These are phyloP conservation scores for Emmonsiellopsis sp. DNA, from an alignment of 2,329 filamentous ascomycete genomes.

Conservation along the genomic window DNA sequence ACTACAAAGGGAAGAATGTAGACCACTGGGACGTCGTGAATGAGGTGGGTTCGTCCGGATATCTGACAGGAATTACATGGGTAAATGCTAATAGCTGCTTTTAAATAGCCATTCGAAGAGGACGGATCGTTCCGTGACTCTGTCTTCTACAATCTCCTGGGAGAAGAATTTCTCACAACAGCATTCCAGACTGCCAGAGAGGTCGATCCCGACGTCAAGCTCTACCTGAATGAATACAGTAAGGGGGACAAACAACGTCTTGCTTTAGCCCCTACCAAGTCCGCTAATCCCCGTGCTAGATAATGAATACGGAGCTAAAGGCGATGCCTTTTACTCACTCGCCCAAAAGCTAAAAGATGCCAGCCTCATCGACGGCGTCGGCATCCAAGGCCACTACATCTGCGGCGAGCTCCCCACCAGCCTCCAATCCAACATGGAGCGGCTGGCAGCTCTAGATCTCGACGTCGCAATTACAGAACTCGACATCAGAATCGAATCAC, in stretches of 20 bases:
- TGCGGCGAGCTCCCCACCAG: conserved; percentile 21
- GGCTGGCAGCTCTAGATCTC: conserved; percentile 39
- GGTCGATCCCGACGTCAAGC: conserved; percentile 54
- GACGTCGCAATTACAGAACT: conserved; percentile 54
- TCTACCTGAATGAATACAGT: conserved; percentile 65
- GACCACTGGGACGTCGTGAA: conserved; percentile 52
- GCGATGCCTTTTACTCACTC: not conserved
- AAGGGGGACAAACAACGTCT: too few relatives aligned
- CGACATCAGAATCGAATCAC: conserved; percentile 49
- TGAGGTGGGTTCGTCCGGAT: conserved; percentile 32
- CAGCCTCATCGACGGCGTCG: conserved; percentile 55
- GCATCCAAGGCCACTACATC: conserved; percentile 46
- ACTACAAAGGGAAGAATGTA: conserved; percentile 52
- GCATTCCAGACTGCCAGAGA: conserved; percentile 58
- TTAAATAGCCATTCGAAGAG: conserved; percentile 26
- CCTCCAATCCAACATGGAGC: conserved; percentile 34
- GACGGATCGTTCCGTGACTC: conserved; percentile 47
- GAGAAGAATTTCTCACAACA: conserved; percentile 56
- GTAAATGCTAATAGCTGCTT: not conserved
- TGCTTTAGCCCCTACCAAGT: conserved; percentile 43
- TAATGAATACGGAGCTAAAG: not conserved
- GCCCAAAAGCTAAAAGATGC: conserved; percentile 31
- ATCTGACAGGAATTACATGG: not conserved
- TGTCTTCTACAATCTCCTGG: conserved; percentile 57
- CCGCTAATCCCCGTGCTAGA: conserved; percentile 16